These are phyloP conservation scores for Parietaria judaica DNA, from an alignment of 306 rosid species.

Conservation along the genomic window DNA sequence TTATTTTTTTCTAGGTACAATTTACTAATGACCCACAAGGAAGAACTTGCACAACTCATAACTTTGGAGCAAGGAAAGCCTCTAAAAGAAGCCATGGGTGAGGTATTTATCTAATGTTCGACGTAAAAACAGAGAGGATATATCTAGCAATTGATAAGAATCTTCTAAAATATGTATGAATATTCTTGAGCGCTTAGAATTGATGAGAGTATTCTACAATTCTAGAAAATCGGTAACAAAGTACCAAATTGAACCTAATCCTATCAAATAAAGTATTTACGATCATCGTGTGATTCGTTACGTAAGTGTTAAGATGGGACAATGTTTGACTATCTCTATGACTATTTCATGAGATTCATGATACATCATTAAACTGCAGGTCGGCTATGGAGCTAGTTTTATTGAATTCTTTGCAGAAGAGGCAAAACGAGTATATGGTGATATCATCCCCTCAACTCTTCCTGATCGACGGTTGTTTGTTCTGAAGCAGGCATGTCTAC, in stretches of 20 bases:
- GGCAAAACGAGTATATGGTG: constrained; percentile 92
- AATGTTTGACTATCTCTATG: constrained; percentile 5
- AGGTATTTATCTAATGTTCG: constrained; percentile 42
- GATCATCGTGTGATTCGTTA: no score
- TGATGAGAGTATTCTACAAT: no score
- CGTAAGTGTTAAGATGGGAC: constrained; percentile 2
- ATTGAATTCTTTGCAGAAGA: constrained; percentile 92
- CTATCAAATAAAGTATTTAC: no score
- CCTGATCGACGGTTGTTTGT: constrained; percentile 82
- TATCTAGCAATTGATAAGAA: no score
- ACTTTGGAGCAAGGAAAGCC: constrained; percentile 99
- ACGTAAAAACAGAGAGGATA: no score
- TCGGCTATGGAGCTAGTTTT: constrained; percentile 68
- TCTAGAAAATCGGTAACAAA: no score
- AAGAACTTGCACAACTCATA: constrained; percentile 82
- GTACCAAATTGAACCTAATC: no score
- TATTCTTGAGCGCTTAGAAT: no score
- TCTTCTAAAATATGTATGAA: no score
- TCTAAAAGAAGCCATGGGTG: constrained; percentile 77
- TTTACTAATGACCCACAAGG: constrained; percentile 59
- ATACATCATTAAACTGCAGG: constrained; percentile 32
- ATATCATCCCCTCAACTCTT: constrained; percentile 77
- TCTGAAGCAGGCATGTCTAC: constrained; percentile 65
- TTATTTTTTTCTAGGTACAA: constrained; percentile 57
- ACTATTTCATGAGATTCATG: constrained; percentile 4